Evolutionary conservation across 176 grass and related monocot genomes (phyloP).

Genomic region (Leersia perrieri): DNA sequence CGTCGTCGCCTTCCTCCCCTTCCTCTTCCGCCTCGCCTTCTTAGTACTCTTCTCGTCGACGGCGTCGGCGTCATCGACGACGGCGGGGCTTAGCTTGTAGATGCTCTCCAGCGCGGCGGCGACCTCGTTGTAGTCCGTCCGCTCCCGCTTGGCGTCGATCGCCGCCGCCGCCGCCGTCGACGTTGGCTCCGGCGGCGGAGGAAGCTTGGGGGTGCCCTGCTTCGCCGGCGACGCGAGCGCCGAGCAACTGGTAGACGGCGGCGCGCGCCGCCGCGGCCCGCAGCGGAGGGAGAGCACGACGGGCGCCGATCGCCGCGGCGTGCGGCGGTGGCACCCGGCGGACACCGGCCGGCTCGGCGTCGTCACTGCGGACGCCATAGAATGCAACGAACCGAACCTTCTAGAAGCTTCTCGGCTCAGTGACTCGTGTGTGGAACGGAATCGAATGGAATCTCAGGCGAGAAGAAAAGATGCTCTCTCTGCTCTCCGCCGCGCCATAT

Average conservation of each 20-base stretch:
- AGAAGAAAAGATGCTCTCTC: not conserved
- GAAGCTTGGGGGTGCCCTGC: slow-evolving; percentile 29
- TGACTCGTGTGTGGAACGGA: not conserved
- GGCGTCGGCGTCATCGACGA: slow-evolving; percentile 5
- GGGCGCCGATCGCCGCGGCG: slow-evolving; percentile 31
- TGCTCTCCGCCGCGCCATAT: slow-evolving; percentile 6
- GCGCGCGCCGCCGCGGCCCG: slow-evolving; percentile 11
- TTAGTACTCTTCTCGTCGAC: not conserved
- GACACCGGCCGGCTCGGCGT: slow-evolving; percentile 50
- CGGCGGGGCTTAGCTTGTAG: slow-evolving; percentile 81
- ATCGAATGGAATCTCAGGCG: slow-evolving; percentile 5
- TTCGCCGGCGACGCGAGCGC: slow-evolving; percentile 58
- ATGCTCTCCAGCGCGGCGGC: slow-evolving; percentile 87
- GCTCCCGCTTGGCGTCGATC: not conserved
- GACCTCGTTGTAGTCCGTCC: slow-evolving; percentile 70
- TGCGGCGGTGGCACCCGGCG: slow-evolving; percentile 18
- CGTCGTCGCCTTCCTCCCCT: slow-evolving; percentile 1
- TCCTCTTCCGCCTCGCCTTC: slow-evolving; percentile 15
- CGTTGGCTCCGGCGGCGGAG: not conserved
- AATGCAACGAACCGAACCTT: not conserved
- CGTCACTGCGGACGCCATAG: slow-evolving; percentile 47
- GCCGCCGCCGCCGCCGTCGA: not conserved
- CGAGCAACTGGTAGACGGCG: slow-evolving; percentile 47
- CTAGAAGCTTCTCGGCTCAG: slow-evolving; percentile 1
- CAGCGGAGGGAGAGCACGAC: slow-evolving; percentile 38